A percentile compares a stretch with the other conserved stretches of the same genome.
Conservation (phyloP, 192 early-diverging fungal species). For the Entomortierella parvispora region DNA sequence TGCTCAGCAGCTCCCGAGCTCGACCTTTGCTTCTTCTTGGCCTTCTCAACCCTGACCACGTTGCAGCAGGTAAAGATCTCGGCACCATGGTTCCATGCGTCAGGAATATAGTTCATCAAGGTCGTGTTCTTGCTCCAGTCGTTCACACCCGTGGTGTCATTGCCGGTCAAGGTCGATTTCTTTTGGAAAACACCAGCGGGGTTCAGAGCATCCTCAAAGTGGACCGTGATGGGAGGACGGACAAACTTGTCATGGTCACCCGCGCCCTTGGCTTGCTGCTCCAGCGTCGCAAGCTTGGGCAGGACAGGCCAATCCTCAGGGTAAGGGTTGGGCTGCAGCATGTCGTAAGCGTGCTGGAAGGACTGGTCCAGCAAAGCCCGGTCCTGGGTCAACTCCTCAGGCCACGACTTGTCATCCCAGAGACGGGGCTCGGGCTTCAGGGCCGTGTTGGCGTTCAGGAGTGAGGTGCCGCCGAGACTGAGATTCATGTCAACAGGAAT, state of each 20-base stretch:
- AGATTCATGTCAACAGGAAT: not conserved
- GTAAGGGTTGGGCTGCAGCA: slow-evolving; percentile 52
- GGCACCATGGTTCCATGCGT: slow-evolving; percentile 61
- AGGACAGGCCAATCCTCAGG: slow-evolving; percentile 53
- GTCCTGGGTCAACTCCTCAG: slow-evolving; percentile 50
- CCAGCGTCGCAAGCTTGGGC: slow-evolving; percentile 50
- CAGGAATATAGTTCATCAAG: slow-evolving; percentile 59
- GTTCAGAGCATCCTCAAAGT: slow-evolving; percentile 54
- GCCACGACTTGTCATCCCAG: slow-evolving; percentile 50
- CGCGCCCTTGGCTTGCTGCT: slow-evolving; percentile 52
- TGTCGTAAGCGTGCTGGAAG: slow-evolving; percentile 46
- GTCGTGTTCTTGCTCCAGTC: slow-evolving; percentile 60
- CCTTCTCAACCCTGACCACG: slow-evolving; percentile 50
- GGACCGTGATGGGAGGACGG: slow-evolving; percentile 52
- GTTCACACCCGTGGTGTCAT: slow-evolving; percentile 57
- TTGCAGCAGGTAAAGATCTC: slow-evolving; percentile 54
- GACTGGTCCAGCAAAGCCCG: slow-evolving; percentile 38
- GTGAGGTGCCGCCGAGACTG: slow-evolving; percentile 59
- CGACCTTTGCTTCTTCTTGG: slow-evolving; percentile 13
- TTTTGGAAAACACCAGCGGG: slow-evolving; percentile 54
- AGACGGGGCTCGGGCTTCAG: slow-evolving; percentile 51
- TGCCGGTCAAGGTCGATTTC: slow-evolving; percentile 51
- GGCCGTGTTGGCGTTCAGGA: slow-evolving; percentile 58
- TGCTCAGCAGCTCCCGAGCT: too few relatives aligned
- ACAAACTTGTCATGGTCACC: slow-evolving; percentile 47